phyloP scores from a whole-genome alignment of 2,329 filamentous ascomycete species.

The Trichoderma atrobrunneum region DNA sequence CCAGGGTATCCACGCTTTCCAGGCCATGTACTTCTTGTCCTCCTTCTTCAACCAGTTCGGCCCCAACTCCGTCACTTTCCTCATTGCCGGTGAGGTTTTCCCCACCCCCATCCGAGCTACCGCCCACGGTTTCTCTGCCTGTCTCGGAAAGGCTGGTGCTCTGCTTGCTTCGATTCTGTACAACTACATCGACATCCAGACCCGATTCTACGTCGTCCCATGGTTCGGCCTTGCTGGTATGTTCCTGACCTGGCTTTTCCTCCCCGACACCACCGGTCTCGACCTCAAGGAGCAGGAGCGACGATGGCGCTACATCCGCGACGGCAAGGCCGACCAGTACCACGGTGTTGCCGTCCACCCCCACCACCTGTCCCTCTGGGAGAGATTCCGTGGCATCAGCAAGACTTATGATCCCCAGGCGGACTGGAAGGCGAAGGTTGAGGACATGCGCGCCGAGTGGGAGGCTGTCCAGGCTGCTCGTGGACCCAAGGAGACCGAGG shows the following conservation, averaged over 20 bases:
- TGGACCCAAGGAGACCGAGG: constrained; percentile 48
- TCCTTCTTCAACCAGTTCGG: constrained; percentile 99
- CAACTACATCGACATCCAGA: constrained; percentile 86
- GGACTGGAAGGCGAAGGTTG: constrained; percentile 81
- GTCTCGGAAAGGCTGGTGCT: constrained; percentile 83
- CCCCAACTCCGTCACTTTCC: constrained; percentile 93
- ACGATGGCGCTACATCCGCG: constrained; percentile 82
- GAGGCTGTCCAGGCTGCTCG: constrained; percentile 48
- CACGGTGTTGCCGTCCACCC: constrained; percentile 92
- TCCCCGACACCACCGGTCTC: constrained; percentile 95
- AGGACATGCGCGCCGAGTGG: constrained; percentile 72
- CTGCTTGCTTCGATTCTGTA: constrained; percentile 84
- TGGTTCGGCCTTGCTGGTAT: constrained; percentile 93
- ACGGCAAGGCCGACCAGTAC: constrained; percentile 76
- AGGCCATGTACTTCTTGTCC: constrained; percentile 96
- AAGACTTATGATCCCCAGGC: constrained; percentile 80
- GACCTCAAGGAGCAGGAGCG: constrained; percentile 97
- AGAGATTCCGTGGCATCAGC: constrained; percentile 72
- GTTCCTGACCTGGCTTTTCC: constrained; percentile 77
- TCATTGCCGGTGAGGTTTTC: constrained; percentile 94
- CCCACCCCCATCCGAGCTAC: constrained; percentile 90
- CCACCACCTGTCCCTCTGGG: constrained; percentile 83
- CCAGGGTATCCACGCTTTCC: constrained; percentile 79
- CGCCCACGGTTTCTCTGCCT: constrained; percentile 93
- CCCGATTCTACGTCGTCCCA: constrained; percentile 87